These are phyloP conservation scores for Phlebiopsis flavidoalba DNA, from an alignment of 768 basidiomycete genomes.

Conservation along the genomic window DNA sequence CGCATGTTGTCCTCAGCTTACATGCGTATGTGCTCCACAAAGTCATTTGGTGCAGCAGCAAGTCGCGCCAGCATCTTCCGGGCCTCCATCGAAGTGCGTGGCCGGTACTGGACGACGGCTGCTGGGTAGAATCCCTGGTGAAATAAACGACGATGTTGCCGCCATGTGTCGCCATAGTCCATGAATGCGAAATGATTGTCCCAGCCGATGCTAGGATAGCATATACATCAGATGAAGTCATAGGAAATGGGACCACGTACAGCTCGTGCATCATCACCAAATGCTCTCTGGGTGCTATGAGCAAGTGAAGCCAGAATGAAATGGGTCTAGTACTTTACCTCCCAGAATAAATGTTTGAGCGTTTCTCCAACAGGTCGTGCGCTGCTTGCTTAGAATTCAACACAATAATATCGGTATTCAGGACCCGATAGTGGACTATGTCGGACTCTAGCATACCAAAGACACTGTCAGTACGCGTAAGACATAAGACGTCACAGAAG, in stretches of 20 bases:
- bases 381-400: constrained; percentile 28
- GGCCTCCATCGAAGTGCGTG: not conserved
- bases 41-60: not conserved
- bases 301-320: not conserved
- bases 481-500: not conserved
- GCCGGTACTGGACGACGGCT: not conserved
- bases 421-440: not conserved
- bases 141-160: constrained; percentile 4
- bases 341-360: constrained; percentile 28
- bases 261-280: constrained; percentile 18
- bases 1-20: not conserved
- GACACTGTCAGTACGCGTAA: not conserved
- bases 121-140: constrained; percentile 7
- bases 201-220: constrained; percentile 2
- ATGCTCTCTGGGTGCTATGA: not conserved
- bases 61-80: not conserved
- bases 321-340: constrained; percentile 20
- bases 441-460: not conserved
- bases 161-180: constrained; percentile 9
- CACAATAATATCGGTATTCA: constrained; percentile 22
- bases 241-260: not conserved
- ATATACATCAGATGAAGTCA: not conserved
- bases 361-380: constrained; percentile 29
- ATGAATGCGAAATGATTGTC: constrained; percentile 7
- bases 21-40: not conserved